phyloP scores from a whole-genome alignment of 306 rosid genomes.

The Delonix regia region DNA sequence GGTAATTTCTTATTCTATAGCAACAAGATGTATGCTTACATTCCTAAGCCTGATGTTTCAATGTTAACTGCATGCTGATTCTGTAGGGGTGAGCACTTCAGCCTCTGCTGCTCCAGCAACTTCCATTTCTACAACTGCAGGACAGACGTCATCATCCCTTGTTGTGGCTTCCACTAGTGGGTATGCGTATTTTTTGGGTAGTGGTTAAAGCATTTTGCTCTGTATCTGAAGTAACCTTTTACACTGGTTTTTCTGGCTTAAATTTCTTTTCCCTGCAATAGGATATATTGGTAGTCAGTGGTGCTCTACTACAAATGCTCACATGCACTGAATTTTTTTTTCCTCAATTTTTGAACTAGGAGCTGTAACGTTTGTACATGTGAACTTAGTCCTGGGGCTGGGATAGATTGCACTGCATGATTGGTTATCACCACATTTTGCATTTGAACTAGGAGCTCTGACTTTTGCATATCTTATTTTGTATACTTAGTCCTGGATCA shows the following conservation, averaged over 20 bases:
- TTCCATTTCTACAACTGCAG: conserved; percentile 56
- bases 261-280: conserved; percentile 9
- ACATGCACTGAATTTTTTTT: not conserved
- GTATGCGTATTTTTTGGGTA: conserved; percentile 47
- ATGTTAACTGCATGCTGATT: conserved; percentile 26
- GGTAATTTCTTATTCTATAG: not conserved
- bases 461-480: not conserved
- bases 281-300: not conserved
- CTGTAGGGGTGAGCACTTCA: conserved; percentile 58
- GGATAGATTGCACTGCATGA: not conserved
- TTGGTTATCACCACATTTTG: not conserved
- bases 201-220: not conserved
- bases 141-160: conserved; percentile 65
- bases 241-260: conserved; percentile 4
- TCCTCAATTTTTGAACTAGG: not conserved
- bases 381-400: not conserved
- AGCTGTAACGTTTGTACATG: not conserved
- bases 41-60: conserved; percentile 25
- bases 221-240: not conserved
- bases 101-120: conserved; percentile 54
- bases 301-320: conserved; percentile 6
- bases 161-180: conserved; percentile 77
- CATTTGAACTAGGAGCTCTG: not conserved
- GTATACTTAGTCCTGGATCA: too few species aligned
- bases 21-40: not conserved